Base-by-base conservation (phyloP, 768 basidiomycete genomes). In the Boletus pseudo-olivaceus region DNA sequence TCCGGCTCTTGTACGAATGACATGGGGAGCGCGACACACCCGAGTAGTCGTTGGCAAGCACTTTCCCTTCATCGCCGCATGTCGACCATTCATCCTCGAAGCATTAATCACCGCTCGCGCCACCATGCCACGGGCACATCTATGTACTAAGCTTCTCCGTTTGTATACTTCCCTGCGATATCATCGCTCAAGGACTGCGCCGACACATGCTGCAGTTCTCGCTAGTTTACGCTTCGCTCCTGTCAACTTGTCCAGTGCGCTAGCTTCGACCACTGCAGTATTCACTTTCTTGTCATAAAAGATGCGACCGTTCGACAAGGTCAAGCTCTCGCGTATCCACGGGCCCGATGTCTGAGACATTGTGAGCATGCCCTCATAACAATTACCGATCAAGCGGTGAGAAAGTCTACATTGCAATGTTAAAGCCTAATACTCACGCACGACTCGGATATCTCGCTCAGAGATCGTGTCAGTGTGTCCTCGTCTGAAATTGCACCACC, bases 21-120 rank as follows among this genome's bases (percentile, higher is more conserved):
- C 51, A 51, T 50, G 54, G 46, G 27, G 44, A 58, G 27, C 39
- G 23, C 46, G 26, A 48, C 29, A 49, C 51, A 32, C 30, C 17
- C 12, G n/a, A 46, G 19, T 34, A 35, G 30, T 51, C 52, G 55
- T 60, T 55, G 53, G 51, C 53, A 66, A 58, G 48, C 45, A 8
- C 54, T 50, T 52, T 66, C 52, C 50, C 59, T 58, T 60, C 61
- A 55, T 56, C 53, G 54, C 62, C 59, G 64, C 63, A 57, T 54
- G 60, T 53, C 54, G 60, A 43, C 56, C 57, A 57, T 66, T 59
- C 53, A 55, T 54, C 55, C 62, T 67, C 55, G 62, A 66, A 62
- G 56, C 41, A 42, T 69, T 64, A 62, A 69, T 71, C 67, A 59
- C 67, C 57, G 53, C 58, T 51, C 17, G 68, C 62, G 69, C 67